Evolutionary conservation across 192 early-diverging fungal species (phyloP), one percentile per base, ranked within the genome.

Genomic region (Umbelopsis sp.): DNA sequence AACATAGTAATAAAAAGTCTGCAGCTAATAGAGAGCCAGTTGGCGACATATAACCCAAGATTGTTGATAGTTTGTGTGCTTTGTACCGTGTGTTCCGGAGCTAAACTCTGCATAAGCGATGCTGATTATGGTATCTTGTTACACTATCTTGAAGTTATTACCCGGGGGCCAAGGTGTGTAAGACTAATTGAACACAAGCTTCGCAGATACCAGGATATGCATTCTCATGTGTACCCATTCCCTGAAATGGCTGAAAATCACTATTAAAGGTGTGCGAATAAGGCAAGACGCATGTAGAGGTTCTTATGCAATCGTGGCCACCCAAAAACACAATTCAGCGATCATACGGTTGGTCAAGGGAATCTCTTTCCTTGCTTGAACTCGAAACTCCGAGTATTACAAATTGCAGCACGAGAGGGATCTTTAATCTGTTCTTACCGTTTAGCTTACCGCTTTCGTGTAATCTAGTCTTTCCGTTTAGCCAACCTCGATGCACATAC

Each of bases 171-270:
- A 35, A 18, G 35, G 25, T 27, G 15, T 61, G 55, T 61, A 13
- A 61, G 27, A 25, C 30, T 27, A 61, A 61, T 61, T 35, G 55
- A 61, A 30, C 30, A 61, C 55, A 61, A 25, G 27, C 8, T 37
- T 61, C 4, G 27, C 11, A 25, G 30, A 61, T 18, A 11, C 55
- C 55, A 61, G 55, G 55, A 35, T 61, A 61, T 61, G 55, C 55
- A 25, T 61, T 6, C 55, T 61, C 55, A 37, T 61, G 55, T 61
- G 55, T 61, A 37, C 30, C 55, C 55, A 27, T 15, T 18, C 27
- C 51, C 55, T 61, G 23, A 61, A 61, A 61, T 61, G 55, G 55
- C 33, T 35, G 55, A 61, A 61, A 61, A 61, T 61, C 55, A 35
- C 55, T 61, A 33, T 61, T 61, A 61, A 35, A 30, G 55, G 27